Evolutionary conservation across 164 flowering plant species (phyloP).

Genomic region (Stephania cephalantha): DNA sequence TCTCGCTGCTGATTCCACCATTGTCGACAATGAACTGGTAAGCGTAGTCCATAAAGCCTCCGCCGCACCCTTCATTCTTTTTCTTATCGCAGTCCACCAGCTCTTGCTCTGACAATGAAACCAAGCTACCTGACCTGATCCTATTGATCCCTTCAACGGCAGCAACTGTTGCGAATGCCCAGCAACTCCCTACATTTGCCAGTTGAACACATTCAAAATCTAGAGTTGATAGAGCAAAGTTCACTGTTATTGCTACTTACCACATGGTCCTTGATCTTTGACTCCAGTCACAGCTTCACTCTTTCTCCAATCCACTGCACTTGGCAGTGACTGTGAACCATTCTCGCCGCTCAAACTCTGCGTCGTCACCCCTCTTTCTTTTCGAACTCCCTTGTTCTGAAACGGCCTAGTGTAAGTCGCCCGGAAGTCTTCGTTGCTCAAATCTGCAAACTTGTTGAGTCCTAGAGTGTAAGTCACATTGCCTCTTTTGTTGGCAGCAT

Average conservation of each 20-base stretch:
- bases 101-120: conserved; percentile 37
- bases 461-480: conserved; percentile 30
- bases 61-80: conserved; percentile 27
- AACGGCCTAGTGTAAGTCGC: conserved; percentile 22
- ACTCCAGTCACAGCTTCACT: conserved; percentile 51
- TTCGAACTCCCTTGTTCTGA: background rate
- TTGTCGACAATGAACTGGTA: conserved; percentile 29
- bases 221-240: background rate
- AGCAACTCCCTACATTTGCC: conserved; percentile 31
- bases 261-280: conserved; percentile 70
- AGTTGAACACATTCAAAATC: conserved; percentile 3
- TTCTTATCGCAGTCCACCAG: conserved; percentile 31
- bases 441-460: conserved; percentile 60
- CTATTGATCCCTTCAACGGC: conserved; percentile 37
- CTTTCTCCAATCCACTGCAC: conserved; percentile 65
- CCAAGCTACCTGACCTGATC: conserved; percentile 24
- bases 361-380: conserved; percentile 14
- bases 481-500: conserved; percentile 22
- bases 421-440: conserved; percentile 59
- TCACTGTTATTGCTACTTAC: conserved; percentile 24
- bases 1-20: conserved; percentile 28
- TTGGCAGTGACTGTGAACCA: conserved; percentile 27
- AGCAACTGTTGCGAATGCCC: conserved; percentile 38
- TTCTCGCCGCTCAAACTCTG: conserved; percentile 22
- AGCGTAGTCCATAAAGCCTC: conserved; percentile 31